Base-by-base conservation (phyloP, 1,284 basidiomycete genomes). In the Puccinia sorghi region DNA sequence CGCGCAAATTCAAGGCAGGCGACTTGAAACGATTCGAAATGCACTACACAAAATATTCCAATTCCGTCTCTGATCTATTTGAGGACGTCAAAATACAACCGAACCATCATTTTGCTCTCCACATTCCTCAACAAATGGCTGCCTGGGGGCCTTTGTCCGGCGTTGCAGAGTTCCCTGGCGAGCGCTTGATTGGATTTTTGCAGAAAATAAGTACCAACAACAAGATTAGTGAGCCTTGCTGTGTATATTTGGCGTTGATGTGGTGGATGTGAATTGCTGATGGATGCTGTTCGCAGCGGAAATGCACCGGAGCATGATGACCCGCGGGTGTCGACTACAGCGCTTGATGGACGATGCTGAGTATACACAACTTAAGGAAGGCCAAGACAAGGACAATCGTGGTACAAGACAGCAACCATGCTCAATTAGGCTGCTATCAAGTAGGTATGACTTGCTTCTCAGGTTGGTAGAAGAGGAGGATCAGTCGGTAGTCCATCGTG, bases 61-160 rank as follows among this genome's bases (percentile, higher is more conserved):
- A 52, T 25, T 17, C 22, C 4, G 59, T 54, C 13, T 27, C 32
- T 54, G 46, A 15, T 13, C 59, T 75, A 7, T 67, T 75, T 54
- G 41, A 11, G 0, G 52, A 32, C 17, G 27, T 50, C 15, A 75
- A 66, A 13, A 32, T 75, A 0, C 46, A 66, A 54, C 73, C 72
- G 9, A 75, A 75, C 46, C 72, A 74, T 48, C 72, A 74, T 22
- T 74, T 17, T 50, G 57, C 72, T 15, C 43, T 74, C 12, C 72
- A 73, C 41, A 73, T 73, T 57, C 72, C 72, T 6, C 22, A 63
- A 9, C 72, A 73, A 61, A 73, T 73, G 56, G 12, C 15, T 41
- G 20, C 13, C 15, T 73, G 72, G 56, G 56, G 72, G 7, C 72
- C 72, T 48, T 48, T 73, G 39, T 12, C 52, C 61, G n/a, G 52